Evolutionary conservation across 2,329 filamentous ascomycete genomes (phyloP), one percentile per base, ranked within the genome.

Genomic region (Fusarium papillatum): DNA sequence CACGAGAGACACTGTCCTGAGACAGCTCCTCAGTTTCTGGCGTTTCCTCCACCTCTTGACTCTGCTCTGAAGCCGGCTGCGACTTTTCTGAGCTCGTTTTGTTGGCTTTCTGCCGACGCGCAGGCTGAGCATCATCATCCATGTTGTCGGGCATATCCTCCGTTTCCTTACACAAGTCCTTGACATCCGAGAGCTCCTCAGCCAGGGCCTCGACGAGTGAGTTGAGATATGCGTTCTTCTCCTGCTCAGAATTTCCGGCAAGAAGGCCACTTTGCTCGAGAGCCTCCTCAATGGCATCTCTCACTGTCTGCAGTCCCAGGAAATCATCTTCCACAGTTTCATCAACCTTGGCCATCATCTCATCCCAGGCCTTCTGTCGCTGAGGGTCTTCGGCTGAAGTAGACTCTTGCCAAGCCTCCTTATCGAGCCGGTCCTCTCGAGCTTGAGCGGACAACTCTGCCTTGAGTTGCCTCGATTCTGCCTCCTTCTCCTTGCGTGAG

Each of bases 321-420:
- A 89, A 88, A 63, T 92, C 90, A 72, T 90, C 88, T 72, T 91
- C 88, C 65, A 92, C 88, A 4, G 88, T 87, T 65, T 90, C 86
- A 67, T 91, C 89, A 17, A 91, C 88, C 80, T 87, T 88, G 34
- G 83, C 81, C 77, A 88, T 89, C 81, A 91, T 87, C 63, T 90
- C 87, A 59, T 88, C 85, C 90, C 90, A 92, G 17, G 87, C 85
- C 19, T 80, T 81, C 22, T 86, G 82, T 41, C 81, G 85, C 22
- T 83, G 78, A 5, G 71, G 63, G 17, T 71, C 41, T 39, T 76
- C 50, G 48, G 48, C 34, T n/a, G 57, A 16, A 26, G 43, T 29
- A 24, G 50, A 19, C 29, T 48, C 64, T 57, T 29, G 68, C 19
- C 81, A 74, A 11, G 76, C 65, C 10, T 73, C 64, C 11, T 66